Base-by-base conservation (phyloP, 116 monocot genomes). In the Iris pallida region DNA sequence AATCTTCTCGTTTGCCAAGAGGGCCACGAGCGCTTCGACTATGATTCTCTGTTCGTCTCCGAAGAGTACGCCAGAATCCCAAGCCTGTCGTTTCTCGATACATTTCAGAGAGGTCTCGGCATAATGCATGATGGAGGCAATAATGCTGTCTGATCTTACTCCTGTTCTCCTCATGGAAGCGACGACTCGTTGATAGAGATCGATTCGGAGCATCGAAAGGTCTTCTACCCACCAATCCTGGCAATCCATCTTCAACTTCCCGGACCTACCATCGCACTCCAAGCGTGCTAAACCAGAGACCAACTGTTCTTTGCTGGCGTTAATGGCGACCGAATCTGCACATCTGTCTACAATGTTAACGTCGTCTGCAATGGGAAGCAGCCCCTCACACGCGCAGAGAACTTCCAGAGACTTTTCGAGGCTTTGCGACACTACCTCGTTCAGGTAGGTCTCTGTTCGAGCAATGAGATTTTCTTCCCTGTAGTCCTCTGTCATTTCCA, bases 161-260 rank as follows among this genome's bases (percentile, higher is more conserved):
- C 94, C 94, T 7, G 76, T 61, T 78, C 79, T 83, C 60, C 85
- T 90, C 94, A 94, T 90, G 6, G 87, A 79, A 59, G 72, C 59
- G 65, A 94, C 79, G 10, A 88, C 88, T 54, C 79, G 77, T 58
- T 80, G 74, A 78, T 90, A 94, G 15, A 82, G 43, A 68, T 90
- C 83, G 2, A 94, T 79, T 57, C 66, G 81, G 3, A 94, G 70
- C 8, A 70, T 53, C 1, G 85, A 90, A 16, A 94, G 80, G 71
- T 88, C 88, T 55, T 94, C 94, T 0, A 90, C 70, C 94, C 90
- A 94, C 90, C 88, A 87, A 56, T 90, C 94, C 46, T 80, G 85
- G 59, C 64, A 81, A 66, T 77, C 78, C 73, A 59, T 77, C 42
- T 80, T 75, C 66, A 65, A 60, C 70, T 80, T 89, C 5, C 58